Base-by-base conservation (phyloP, 805 yeast genomes). In the Wickerhamomyces strasburgensis region DNA sequence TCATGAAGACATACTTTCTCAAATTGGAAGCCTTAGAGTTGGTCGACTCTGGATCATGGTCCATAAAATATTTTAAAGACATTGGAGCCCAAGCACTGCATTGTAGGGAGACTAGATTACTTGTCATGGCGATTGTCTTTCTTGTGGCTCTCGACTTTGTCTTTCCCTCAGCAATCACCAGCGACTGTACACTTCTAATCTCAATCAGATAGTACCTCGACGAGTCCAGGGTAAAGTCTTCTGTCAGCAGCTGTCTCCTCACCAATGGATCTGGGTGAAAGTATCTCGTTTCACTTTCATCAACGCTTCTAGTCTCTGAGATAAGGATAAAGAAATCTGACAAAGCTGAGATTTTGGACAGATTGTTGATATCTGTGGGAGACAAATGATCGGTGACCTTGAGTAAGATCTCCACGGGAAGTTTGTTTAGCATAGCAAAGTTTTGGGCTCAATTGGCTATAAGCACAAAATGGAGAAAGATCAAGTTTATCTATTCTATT, bases 181-280 rank as follows among this genome's bases (percentile, higher is more conserved):
- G 28, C 6, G 47, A 40, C 35, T 40, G 44, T 5, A 40, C 44
- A 10, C 47, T 44, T n/a, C 27, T 38, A 21, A 43, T 44, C 19
- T 43, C 47, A n/a, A 43, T 33, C 10, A 43, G 31, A 27, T 38
- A 35, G 27, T 39, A 38, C n/a, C 42, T 29, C 13, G 47, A 43
- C 3, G 44, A 30, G 28, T 43, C 47, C 6, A 38, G 15, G 5
- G 5, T 14, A 6, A 35, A 13, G 11, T 18, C 21, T 11, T 29
- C 40, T 5, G 29, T n/a, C 30, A 32, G 40, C 14, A 43, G 31
- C 13, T 37, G 38, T 10, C 11, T 24, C 6, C 25, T 9, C 14
- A 40, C 42, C 1, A 3, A 5, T 10, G 40, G 31, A 23, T 43
- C 42, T 8, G 42, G 44, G 10, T 25, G 27, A 33, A 43, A 40